Evolutionary conservation across 768 basidiomycete species (phyloP), one percentile per base, ranked within the genome.

Genomic region (Boletus pseudo-olivaceus): DNA sequence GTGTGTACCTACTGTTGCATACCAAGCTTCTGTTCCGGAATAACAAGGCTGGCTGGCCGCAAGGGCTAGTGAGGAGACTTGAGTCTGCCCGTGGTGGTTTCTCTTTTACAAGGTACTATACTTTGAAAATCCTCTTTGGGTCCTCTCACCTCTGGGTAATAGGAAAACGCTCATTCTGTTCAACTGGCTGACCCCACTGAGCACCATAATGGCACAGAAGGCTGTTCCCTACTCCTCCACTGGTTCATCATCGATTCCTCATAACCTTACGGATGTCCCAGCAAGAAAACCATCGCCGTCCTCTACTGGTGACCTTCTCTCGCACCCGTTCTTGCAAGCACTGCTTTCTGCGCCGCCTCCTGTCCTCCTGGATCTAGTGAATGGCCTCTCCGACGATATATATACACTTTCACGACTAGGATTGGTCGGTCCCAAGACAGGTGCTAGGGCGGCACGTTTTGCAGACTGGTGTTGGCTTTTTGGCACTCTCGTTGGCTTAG

Each of bases 401-500:
- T 78, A 80, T 44, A 90, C 90, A n/a, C 81, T 85, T 61, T 83
- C 87, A 12, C 76, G 75, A 55, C 71, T 93, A 29, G 91, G 90
- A 1, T 71, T 93, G 10, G 60, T 93, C 5, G 82, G 87, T 6
- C 79, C 81, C 59, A 78, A 75, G 47, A 71, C 79, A 1, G 91
- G 91, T 17, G 78, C 81, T 47, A 80, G 83, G 34, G 91, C 90
- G 4, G 89, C 76, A 34, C 80, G 82, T 11, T 83, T 91, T 63
- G 83, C 90, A 2, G 83, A 93, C 68, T 92, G 88, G 87, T 91
- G 90, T 66, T 93, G 90, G 91, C 78, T 93, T 58, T 72, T 88
- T 29, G 76, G 85, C 15, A 93, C 89, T 0, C 74, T 93, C 30
- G 89, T 90, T 12, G 85, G 84, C 45, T 75, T 93, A 6, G 90